Evolutionary conservation across 1,284 basidiomycete species (phyloP), one percentile per base, ranked within the genome.

Genomic region (Cryptococcus neoformans): DNA sequence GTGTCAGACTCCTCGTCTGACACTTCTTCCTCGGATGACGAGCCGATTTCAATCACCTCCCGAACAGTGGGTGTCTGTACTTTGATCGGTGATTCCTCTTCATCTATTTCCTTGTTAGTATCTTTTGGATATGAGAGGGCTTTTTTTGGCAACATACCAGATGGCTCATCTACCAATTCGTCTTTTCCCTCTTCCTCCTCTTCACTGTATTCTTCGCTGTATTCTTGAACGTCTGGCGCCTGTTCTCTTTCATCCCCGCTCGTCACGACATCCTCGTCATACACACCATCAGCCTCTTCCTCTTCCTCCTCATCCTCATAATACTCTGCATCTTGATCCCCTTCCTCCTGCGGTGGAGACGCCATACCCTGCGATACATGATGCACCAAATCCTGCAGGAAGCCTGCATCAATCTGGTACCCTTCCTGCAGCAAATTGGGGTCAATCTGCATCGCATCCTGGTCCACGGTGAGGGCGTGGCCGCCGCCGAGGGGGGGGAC

Each of bases 361-460:
- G 42, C 42, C 14, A 14, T 17, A 7, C 42, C 42, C 10, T 44
- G 42, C n/a, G 42, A 51, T 3, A 58, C 56, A 37, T 57, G 57
- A 37, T 62, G 60, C 2, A 54, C 60, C 14, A 62, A 46, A 14
- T 62, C 51, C 4, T 53, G 49, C 7, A 62, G 49, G 7, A 62
- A 49, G 28, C 9, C 51, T 6, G 59, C 54, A 46, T 61, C 57
- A 45, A 58, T 58, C 8, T 49, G n/a, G 40, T 46, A 48, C 28
- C 36, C 28, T 14, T 34, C 34, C 9, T 3, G 12, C 28, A 48
- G 47, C 11, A 48, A 36, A 11, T 28, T 16, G 17, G 47, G 47
- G 47, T 48, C 47, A 10, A 48, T 48, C 16, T 44, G n/a, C 42
- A 44, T 44, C 42, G 7, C 42, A 44, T 14, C 12, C 7, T 14